Base-by-base conservation (phyloP, 176 grass and related monocot genomes). In the Musa schizocarpa region DNA sequence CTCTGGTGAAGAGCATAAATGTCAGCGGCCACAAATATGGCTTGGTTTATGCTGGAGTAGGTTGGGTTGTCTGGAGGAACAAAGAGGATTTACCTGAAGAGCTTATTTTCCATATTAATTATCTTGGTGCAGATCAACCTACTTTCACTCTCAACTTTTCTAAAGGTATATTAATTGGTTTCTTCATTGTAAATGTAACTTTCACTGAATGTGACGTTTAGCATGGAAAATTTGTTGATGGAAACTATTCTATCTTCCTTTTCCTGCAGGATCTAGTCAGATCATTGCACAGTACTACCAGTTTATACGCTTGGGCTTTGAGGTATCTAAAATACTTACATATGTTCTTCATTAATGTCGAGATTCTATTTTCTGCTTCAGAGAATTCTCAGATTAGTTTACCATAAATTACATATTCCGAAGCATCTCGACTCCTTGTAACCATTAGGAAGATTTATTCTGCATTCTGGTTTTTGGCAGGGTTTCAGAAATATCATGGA, bases 141-240 rank as follows among this genome's bases (percentile, higher is more conserved):
- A 92, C 89, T 23, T 96, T 96, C 81, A 96, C 93, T 27, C 93
- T 96, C 79, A 96, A 96, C 84, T 96, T 96, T 63, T 96, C 93
- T 73, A 96, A 96, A 92, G 93, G 89, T 78, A 68, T 20, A 29
- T 17, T 43, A 27, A 27, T 27, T 27, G 2, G 26, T 27, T 27
- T 2, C 26, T 27, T 27, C 24, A 0, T 24, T 24, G 24, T 27
- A 27, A 1, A 2, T 26, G 26, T 26, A 1, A 43, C 34, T 43
- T 43, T 0, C 34, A 43, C 34, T 6, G 34, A 43, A 43, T 43
- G 34, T 43, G 34, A 43, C 6, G 34, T 34, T 34, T 34, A 5
- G 29, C 4, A 6, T 43, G 34, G 4, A 43, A 6, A 34, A 43
- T 6, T 43, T 6, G 34, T 43, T 6, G 13, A 62, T 11, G 19